Percentiles rank a stretch among this genome's conserved stretches.
phyloP scores from a whole-genome alignment of 805 yeast genomes.

The Cyberlindnera saturnus region DNA sequence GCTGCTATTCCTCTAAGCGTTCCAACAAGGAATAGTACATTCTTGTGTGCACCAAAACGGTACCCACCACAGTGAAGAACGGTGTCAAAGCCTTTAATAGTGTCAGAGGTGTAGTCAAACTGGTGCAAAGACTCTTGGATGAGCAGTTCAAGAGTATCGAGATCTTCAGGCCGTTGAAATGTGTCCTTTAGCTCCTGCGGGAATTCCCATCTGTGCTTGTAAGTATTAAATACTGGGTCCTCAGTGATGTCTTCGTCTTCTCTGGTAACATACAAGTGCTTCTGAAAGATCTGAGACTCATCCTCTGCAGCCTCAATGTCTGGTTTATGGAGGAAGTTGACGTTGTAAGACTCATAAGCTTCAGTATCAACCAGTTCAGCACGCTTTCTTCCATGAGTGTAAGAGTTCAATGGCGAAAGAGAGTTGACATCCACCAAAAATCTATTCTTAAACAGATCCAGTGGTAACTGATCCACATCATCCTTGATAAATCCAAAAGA shows the following conservation, averaged over 20 bases:
- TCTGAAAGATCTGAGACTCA: slow-evolving; percentile 10
- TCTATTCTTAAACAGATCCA: slow-evolving; percentile 41
- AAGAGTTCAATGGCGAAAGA: slow-evolving; percentile 37
- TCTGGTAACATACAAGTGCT: slow-evolving; percentile 5
- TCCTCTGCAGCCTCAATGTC: slow-evolving; percentile 8
- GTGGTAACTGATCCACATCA: slow-evolving; percentile 53
- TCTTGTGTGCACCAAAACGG: slow-evolving; percentile 26
- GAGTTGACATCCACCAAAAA: slow-evolving; percentile 47
- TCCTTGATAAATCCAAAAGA: slow-evolving; percentile 65
- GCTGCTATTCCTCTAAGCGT: slow-evolving; percentile 25
- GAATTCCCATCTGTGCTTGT: slow-evolving; percentile 20
- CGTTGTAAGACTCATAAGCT: slow-evolving; percentile 5
- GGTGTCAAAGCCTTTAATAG: slow-evolving; percentile 31
- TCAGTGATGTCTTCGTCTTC: neutral
- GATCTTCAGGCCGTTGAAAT: slow-evolving; percentile 1
- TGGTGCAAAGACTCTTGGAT: neutral
- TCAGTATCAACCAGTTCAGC: slow-evolving; percentile 10
- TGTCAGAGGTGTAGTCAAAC: neutral
- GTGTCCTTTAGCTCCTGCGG: slow-evolving; percentile 13
- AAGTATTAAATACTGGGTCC: slow-evolving; percentile 16
- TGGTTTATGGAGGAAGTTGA: slow-evolving; percentile 18
- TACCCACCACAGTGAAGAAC: slow-evolving; percentile 25
- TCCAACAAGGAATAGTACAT: slow-evolving; percentile 7
- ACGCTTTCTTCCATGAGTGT: slow-evolving; percentile 14
- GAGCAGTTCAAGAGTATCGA: neutral